Evolutionary conservation across 106 monocot species (phyloP), one percentile per base, ranked within the genome.

Genomic region (Acanthochlamys bracteata): DNA sequence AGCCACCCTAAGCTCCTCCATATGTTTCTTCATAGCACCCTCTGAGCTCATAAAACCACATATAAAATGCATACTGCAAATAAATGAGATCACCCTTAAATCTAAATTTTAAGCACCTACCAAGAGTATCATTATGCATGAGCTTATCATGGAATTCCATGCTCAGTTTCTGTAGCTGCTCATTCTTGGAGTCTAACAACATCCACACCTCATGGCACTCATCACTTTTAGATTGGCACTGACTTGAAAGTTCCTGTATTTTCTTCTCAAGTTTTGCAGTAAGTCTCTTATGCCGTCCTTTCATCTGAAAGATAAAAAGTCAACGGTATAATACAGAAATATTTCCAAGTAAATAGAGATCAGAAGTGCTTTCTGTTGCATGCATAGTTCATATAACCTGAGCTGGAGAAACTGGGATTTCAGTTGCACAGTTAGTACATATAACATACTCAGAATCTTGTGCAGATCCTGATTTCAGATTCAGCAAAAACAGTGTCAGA

Each of bases 201-300:
- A 84, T 75, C 92, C 92, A 93, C 26, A 84, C 88, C 60, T 77
- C 72, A 74, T 80, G 79, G 62, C 92, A 93, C 61, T 93, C 92
- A 51, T 93, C 80, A 10, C 82, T 76, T 65, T 88, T 84, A 59
- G 74, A 69, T 63, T 77, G 76, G 42, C 74, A 88, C 58, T 88
- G 77, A 15, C 60, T 69, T 21, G 73, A 70, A 55, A 93, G 59
- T 15, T 93, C 84, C 49, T 82, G 57, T 65, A 93, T 80, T 64
- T 88, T 74, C 21, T 82, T 85, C 80, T 93, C 88, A 60, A 88
- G 84, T 46, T 72, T 84, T 20, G 70, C 71, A 33, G 71, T 62
- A 63, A 74, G 42, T 74, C 65, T 83, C 24, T 60, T 42, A 45
- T 63, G 66, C 55, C 51, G 66, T 41, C 62, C 69, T 77, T 72